A percentile compares a stretch with the other conserved stretches of the same genome.
Evolutionary conservation across 441 rosid genomes (phyloP).

Genomic region (Arabidopsis hybrid): DNA sequence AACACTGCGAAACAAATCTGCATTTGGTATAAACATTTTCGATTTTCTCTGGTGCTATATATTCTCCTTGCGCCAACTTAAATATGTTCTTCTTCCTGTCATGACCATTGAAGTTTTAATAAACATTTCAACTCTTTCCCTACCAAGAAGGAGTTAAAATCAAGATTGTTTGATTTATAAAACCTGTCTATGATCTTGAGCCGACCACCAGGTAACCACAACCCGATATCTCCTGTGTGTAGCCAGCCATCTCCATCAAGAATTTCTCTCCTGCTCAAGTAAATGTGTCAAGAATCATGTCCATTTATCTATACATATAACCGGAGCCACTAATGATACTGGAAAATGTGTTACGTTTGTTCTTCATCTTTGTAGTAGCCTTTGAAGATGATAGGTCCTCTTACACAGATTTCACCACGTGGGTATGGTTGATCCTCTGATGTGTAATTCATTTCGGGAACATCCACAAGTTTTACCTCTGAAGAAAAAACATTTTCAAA

Average conservation of each 20-base stretch:
- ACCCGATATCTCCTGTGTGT: constrained; percentile 93
- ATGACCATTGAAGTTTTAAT: constrained; percentile 7
- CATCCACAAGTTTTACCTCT: constrained; percentile 82
- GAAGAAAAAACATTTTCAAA: constrained; percentile 32
- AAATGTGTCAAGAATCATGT: constrained; percentile 29
- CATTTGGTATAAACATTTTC: constrained; percentile 94
- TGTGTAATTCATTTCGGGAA: constrained; percentile 80
- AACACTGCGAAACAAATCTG: constrained; percentile 79
- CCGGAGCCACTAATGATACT: constrained; percentile 3
- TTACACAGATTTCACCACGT: constrained; percentile 78
- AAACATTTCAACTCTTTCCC: neutral
- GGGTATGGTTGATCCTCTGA: constrained; percentile 77
- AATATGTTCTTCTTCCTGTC: constrained; percentile 85
- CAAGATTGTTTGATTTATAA: neutral
- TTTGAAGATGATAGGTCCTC: constrained; percentile 67
- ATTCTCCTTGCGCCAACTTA: constrained; percentile 97
- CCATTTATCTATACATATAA: constrained; percentile 18
- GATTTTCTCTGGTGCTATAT: constrained; percentile 96
- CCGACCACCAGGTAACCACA: constrained; percentile 93
- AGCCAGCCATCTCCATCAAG: constrained; percentile 89
- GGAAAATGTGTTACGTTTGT: constrained; percentile 57
- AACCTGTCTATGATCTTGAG: constrained; percentile 96
- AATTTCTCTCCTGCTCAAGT: constrained; percentile 75
- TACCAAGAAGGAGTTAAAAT: neutral
- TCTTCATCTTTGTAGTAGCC: constrained; percentile 74